Base-by-base conservation (phyloP, 176 grass and related monocot genomes). In the Urochloa ruziziensis region DNA sequence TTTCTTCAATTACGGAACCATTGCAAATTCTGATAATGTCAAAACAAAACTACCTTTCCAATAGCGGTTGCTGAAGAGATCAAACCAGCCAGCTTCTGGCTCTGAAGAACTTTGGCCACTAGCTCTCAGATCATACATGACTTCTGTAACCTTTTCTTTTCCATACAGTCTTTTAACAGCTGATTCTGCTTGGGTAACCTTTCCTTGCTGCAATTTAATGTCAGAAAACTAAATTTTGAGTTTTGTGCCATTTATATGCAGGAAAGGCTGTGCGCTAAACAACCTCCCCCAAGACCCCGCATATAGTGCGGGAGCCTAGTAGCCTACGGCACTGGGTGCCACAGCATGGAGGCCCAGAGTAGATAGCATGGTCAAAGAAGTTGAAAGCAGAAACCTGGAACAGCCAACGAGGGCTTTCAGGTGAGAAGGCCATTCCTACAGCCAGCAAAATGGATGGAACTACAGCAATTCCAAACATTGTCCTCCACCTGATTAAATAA, bases 381-480 rank as follows among this genome's bases (percentile, higher is more conserved):
- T 78, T 56, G 39, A 30, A 83, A 82, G 17, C 62, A 82, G 46
- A 89, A 77, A 99, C 96, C 96, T 99, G 96, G 90, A 92, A 95
- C 74, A 99, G 73, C 96, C 96, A 99, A n/a, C 93, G 93, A 74
- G 96, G 96, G 61, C 96, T 99, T 90, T 99, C 96, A n/a, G 96
- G 96, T 76, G 89, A 99, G 83, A 99, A 88, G 56, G 83, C 87
- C 91, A 99, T 99, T 77, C 93, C 93, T 61, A 99, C 32, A 82
- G 96, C 93, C 85, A 99, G 73, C 74, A 99, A 75, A 74, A 99
- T 63, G 77, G 96, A 93, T 44, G 93, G 96, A 90, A 94, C 73
- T 43, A 96, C 62, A 73, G 93, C 91, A 36, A 96, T 87, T 48
- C 80, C 77, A 81, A 96, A 99, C 96, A 99, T 99, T 86, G 81